These are phyloP conservation scores for Chrysosporium keratinophilum DNA, from an alignment of 2,329 filamentous ascomycete genomes.

Conservation along the genomic window DNA sequence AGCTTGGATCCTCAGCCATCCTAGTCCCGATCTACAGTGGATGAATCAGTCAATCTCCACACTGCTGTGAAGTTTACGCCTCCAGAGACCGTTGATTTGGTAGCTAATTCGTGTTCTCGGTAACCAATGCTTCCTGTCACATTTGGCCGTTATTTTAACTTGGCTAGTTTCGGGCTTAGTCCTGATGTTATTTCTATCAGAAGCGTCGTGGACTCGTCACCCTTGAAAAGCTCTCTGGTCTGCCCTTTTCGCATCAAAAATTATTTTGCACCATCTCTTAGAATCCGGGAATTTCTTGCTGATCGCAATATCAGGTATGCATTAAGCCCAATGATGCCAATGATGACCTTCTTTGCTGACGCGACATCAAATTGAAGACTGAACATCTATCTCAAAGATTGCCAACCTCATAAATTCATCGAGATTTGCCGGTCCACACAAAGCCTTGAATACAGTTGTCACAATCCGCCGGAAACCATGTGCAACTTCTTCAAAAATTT, in stretches of 20 bases:
- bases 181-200: slow-evolving; percentile 1
- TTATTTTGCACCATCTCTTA: not conserved
- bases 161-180: slow-evolving; percentile 8
- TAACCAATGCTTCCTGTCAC: not conserved
- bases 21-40: slow-evolving; percentile 7
- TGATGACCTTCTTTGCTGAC: not conserved
- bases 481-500: slow-evolving; percentile 62
- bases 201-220: not conserved
- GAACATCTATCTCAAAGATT: not conserved
- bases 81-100: slow-evolving; percentile 1
- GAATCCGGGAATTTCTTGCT: not conserved
- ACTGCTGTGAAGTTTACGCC: not conserved
- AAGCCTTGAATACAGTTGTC: slow-evolving; percentile 14
- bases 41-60: slow-evolving; percentile 12
- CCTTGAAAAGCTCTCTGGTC: slow-evolving; percentile 5
- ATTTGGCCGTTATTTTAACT: slow-evolving; percentile 1
- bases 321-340: not conserved
- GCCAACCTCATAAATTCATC: not conserved
- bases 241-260: not conserved
- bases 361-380: not conserved
- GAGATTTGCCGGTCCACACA: not conserved
- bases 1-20: slow-evolving; percentile 7
- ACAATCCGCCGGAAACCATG: slow-evolving; percentile 27
- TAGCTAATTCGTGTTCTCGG: slow-evolving; percentile 2
- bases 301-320: not conserved